Evolutionary conservation across 108 stramenopile genomes (phyloP).

Genomic region (Schizochytrium sp.): DNA sequence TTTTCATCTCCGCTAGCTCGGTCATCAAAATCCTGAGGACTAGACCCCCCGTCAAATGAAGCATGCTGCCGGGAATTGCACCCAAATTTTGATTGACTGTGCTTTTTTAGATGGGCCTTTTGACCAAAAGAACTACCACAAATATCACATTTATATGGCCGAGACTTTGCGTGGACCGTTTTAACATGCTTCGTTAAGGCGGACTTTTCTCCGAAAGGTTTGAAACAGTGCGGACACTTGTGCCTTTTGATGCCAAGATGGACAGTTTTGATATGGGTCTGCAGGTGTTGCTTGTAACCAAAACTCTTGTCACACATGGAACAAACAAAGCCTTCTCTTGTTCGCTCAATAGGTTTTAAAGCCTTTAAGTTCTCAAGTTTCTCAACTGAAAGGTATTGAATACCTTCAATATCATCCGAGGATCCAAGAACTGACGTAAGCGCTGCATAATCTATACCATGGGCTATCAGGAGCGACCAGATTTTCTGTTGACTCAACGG

Average conservation of each 20-base stretch:
- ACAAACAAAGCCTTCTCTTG: not conserved
- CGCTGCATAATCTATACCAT: not conserved
- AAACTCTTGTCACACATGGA: not conserved
- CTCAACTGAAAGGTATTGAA: not conserved
- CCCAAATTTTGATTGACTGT: not conserved
- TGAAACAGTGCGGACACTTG: not conserved
- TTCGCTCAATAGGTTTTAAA: not conserved
- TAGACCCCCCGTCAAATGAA: not conserved
- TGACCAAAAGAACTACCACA: slow-evolving; percentile 26
- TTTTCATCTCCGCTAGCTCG: not conserved
- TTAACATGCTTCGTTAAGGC: slow-evolving; percentile 17
- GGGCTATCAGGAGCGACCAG: not conserved
- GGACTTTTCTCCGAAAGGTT: slow-evolving; percentile 29
- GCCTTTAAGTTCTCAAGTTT: not conserved
- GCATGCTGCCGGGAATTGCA: not conserved
- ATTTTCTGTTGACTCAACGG: no score
- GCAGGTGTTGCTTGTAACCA: slow-evolving; percentile 40
- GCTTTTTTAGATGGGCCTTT: slow-evolving; percentile 39
- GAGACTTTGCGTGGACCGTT: slow-evolving; percentile 7
- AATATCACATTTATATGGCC: not conserved
- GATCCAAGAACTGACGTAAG: not conserved
- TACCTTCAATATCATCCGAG: not conserved
- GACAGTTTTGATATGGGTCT: slow-evolving; percentile 18
- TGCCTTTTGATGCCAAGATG: slow-evolving; percentile 5
- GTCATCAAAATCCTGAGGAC: not conserved